Base-by-base conservation (phyloP, 768 basidiomycete genomes). In the Mycena filopes region DNA sequence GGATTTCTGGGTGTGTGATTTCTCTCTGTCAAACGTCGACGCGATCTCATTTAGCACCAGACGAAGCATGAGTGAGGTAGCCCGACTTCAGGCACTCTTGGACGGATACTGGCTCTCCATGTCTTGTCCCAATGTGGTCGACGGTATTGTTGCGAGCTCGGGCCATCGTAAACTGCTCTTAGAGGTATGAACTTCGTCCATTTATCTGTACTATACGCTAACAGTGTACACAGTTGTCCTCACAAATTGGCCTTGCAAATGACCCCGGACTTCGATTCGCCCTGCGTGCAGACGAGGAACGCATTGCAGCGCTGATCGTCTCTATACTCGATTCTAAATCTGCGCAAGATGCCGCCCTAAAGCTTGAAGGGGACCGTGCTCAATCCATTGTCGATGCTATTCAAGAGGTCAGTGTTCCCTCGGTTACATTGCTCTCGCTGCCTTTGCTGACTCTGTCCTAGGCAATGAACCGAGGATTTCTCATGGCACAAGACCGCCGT, bases 331-430 rank as follows among this genome's bases (percentile, higher is more conserved):
- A 53, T 4, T 64, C 63, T 3, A 26, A 63, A 42, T 41, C 38
- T 16, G 55, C n/a, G 1, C 42, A 50, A 21, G 42, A 46, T 2
- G 25, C 18, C 20, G 49, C 53, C 20, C 56, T 64, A n/a, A 16
- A 12, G 18, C 55, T 64, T 21, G 49, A 57, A 20, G 49, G 63
- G 6, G 41, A 57, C 16, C 38, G 49, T 7, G 63, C 63, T 0
- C 63, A 64, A 25, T 50, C 23, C 46, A 42, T 64, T 16, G 33
- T 64, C 29, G 63, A 64, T 25, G 63, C 58, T 10, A 23, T 64
- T 10, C 63, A 58, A 53, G 49, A 64, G 21, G 63, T 64, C 7
- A 20, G 57, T 13, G 10, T 31, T n/a, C 21, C 13, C 28, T 13
- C 48, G 18, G 42, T 59, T 53, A 6, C 33, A 18, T 20, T 2